These are phyloP conservation scores for Actinomucor elegans DNA, from an alignment of 371 early-diverging fungal species.

Conservation along the genomic window DNA sequence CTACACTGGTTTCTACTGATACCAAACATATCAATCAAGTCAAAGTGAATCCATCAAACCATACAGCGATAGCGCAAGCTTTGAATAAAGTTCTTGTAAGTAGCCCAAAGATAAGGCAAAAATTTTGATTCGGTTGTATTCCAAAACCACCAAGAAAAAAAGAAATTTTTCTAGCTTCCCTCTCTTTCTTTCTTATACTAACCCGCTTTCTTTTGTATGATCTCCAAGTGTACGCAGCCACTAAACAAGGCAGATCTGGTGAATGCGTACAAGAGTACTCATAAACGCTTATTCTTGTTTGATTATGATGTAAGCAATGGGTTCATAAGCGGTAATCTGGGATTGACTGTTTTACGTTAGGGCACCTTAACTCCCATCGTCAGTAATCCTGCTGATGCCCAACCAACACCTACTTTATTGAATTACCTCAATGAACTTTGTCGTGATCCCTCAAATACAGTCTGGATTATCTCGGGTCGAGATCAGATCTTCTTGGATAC, in stretches of 20 bases:
- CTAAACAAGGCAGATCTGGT: conserved; percentile 9
- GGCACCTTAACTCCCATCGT: conserved; percentile 83
- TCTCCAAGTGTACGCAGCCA: conserved; percentile 8
- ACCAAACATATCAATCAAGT: neutral
- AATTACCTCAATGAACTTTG: conserved; percentile 63
- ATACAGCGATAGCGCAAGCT: neutral
- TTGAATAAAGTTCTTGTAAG: conserved; percentile 1
- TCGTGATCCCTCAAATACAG: conserved; percentile 77
- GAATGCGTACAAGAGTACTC: conserved; percentile 18
- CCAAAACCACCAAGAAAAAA: conserved; percentile 7
- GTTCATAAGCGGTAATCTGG: neutral
- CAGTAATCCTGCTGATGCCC: conserved; percentile 73
- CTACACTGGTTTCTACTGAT: neutral
- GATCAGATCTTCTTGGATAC: conserved; percentile 58
- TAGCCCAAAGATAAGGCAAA: too few relatives aligned
- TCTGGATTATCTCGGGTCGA: conserved; percentile 93
- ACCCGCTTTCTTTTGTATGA: neutral
- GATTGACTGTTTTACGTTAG: conserved; percentile 27
- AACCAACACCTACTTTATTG: conserved; percentile 69
- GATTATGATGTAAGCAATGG: conserved; percentile 20
- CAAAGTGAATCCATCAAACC: neutral
- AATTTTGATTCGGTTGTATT: neutral
- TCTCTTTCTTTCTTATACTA: conserved; percentile 4
- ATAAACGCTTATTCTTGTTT: conserved; percentile 25
- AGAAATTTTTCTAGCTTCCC: neutral